Percentiles rank a stretch among this genome's conserved stretches.
phyloP scores from a whole-genome alignment of 345 rosid genomes.

The Geranium brycei region DNA sequence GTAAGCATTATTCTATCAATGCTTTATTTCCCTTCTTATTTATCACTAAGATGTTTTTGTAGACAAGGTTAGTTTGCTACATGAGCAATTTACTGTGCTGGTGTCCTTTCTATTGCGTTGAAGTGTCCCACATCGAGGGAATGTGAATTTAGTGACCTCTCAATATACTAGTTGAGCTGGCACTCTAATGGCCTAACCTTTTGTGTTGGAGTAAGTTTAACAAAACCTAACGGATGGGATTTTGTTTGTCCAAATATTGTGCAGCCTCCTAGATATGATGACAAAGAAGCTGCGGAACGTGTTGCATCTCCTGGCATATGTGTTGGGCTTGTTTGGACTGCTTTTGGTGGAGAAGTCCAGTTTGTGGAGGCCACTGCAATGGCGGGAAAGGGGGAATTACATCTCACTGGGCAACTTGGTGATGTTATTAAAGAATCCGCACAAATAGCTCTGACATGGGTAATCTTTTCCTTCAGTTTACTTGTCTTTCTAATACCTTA shows the following conservation, averaged over 20 bases:
- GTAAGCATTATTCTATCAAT: slow-evolving; percentile 27
- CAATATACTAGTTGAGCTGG: too few species aligned
- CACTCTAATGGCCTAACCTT: too few species aligned
- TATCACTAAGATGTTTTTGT: neutral
- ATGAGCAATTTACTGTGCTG: neutral
- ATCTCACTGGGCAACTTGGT: slow-evolving; percentile 96
- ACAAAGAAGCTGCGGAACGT: slow-evolving; percentile 88
- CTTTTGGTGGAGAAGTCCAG: slow-evolving; percentile 97
- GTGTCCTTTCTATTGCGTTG: too few species aligned
- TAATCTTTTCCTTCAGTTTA: slow-evolving; percentile 18
- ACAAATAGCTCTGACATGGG: slow-evolving; percentile 97
- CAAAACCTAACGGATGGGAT: too few species aligned
- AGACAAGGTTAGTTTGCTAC: neutral
- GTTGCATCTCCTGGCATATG: slow-evolving; percentile 86
- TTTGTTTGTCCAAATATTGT: slow-evolving; percentile 11
- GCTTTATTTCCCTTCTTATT: neutral
- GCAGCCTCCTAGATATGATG: slow-evolving; percentile 96
- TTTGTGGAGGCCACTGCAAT: slow-evolving; percentile 88
- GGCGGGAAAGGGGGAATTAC: slow-evolving; percentile 88
- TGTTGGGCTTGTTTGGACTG: slow-evolving; percentile 97
- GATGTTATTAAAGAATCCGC: slow-evolving; percentile 99
- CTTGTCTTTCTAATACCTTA: neutral
- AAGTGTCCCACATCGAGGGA: too few species aligned
- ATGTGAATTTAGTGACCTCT: too few species aligned
- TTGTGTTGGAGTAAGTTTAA: too few species aligned